Conservation (phyloP, 2,329 filamentous ascomycete genomes). For the Colletotrichum melonis region DNA sequence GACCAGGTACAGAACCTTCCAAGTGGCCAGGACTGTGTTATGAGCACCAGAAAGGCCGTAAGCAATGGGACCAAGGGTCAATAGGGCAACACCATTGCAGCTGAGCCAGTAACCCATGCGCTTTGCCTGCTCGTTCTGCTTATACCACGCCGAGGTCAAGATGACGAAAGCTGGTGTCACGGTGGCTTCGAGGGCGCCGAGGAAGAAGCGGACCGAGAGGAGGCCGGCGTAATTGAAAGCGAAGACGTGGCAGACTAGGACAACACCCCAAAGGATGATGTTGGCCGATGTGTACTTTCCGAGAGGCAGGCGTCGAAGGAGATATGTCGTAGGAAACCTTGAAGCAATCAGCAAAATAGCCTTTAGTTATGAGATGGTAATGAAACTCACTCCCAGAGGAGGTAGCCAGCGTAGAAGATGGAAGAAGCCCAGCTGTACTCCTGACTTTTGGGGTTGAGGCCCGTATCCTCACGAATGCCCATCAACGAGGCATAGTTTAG, state of each 20-base stretch:
- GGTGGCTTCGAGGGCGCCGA: slow-evolving; percentile 41
- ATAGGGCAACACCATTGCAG: slow-evolving; percentile 38
- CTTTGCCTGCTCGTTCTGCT: slow-evolving; percentile 45
- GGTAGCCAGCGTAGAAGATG: slow-evolving; percentile 40
- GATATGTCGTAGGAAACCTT: slow-evolving; percentile 50
- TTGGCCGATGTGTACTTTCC: slow-evolving; percentile 49
- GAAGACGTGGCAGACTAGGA: slow-evolving; percentile 39
- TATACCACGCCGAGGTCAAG: slow-evolving; percentile 42
- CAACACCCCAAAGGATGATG: slow-evolving; percentile 53
- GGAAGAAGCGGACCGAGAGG: slow-evolving; percentile 38
- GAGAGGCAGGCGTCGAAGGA: slow-evolving; percentile 46
- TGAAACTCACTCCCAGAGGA: slow-evolving; percentile 37
- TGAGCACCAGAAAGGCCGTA: slow-evolving; percentile 38
- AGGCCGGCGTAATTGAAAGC: slow-evolving; percentile 39
- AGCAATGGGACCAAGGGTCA: slow-evolving; percentile 37
- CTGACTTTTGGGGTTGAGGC: slow-evolving; percentile 27
- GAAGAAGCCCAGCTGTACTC: slow-evolving; percentile 38
- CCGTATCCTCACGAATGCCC: slow-evolving; percentile 35
- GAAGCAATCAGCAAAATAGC: background rate
- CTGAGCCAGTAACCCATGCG: slow-evolving; percentile 42
- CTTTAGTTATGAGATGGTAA: background rate
- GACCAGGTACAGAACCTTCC: slow-evolving; percentile 43
- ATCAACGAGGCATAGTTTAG: slow-evolving; percentile 34
- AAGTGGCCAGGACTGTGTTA: slow-evolving; percentile 32
- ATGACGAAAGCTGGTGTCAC: slow-evolving; percentile 42